Conservation (phyloP, 2,329 filamentous ascomycete genomes). For the Fusarium armeniacum region DNA sequence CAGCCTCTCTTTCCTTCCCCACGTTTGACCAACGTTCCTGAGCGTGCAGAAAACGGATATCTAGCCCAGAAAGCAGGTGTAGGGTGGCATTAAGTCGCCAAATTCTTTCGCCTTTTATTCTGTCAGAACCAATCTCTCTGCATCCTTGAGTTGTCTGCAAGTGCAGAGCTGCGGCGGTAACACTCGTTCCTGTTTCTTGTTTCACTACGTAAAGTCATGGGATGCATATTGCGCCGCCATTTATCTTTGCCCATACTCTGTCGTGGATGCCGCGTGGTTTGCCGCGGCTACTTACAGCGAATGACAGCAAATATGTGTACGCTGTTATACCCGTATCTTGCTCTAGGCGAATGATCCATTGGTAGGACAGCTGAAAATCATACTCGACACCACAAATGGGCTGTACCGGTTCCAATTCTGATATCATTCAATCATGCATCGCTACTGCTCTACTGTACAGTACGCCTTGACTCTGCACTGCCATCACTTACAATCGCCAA, state of each 20-base stretch:
- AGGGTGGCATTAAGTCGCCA: neutral
- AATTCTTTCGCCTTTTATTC: neutral
- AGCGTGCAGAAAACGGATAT: neutral
- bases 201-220: constrained; percentile 7
- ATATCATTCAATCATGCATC: constrained; percentile 21
- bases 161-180: neutral
- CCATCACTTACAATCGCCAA: constrained; percentile 5
- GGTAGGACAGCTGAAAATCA: neutral
- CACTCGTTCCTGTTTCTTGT: constrained; percentile 11
- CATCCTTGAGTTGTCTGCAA: neutral
- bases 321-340: neutral
- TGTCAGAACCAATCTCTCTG: neutral
- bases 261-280: constrained; percentile 22
- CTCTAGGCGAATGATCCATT: neutral
- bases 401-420: constrained; percentile 1
- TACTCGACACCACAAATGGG: neutral
- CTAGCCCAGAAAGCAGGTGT: neutral
- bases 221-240: neutral
- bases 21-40: constrained; percentile 7
- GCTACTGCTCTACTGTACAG: constrained; percentile 9
- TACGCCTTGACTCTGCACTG: constrained; percentile 13
- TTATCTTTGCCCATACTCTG: neutral
- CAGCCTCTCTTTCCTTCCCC: constrained; percentile 2
- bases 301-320: constrained; percentile 8
- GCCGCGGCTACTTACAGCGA: constrained; percentile 3